Evolutionary conservation across 768 basidiomycete genomes (phyloP).

Genomic region (Omphalotus guepiniiformis): DNA sequence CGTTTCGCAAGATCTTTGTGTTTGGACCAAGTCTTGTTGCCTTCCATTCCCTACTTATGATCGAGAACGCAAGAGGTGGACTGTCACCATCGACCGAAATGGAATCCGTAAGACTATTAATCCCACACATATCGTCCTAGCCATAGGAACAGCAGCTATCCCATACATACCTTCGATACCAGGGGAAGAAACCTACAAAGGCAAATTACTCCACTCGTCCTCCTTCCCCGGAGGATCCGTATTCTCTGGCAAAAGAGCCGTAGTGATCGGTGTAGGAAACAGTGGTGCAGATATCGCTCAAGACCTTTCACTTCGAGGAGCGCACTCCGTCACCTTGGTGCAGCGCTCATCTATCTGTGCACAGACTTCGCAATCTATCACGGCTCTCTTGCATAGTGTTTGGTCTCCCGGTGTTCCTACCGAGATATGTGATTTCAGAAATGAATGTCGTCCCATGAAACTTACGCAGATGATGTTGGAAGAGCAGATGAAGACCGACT

Average conservation of each 20-base stretch:
- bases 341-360: constrained; percentile 38
- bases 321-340: constrained; percentile 34
- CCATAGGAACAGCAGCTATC: constrained; percentile 32
- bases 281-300: constrained; percentile 34
- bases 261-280: constrained; percentile 39
- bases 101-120: constrained; percentile 26
- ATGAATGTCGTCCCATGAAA: constrained; percentile 8
- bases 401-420: constrained; percentile 18
- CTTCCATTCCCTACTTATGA: constrained; percentile 32
- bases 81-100: constrained; percentile 25
- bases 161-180: constrained; percentile 27
- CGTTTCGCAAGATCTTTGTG: constrained; percentile 33
- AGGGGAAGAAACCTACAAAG: constrained; percentile 24
- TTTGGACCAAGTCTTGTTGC: constrained; percentile 36
- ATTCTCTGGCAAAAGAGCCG: constrained; percentile 30
- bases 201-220: constrained; percentile 28
- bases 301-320: constrained; percentile 29
- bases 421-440: constrained; percentile 21
- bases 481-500: constrained; percentile 11
- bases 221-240: constrained; percentile 18
- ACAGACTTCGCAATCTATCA: constrained; percentile 9
- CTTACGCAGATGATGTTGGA: constrained; percentile 10
- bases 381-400: neutral
- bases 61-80: constrained; percentile 27
- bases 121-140: constrained; percentile 24